These are phyloP conservation scores for Blepharisma japonicum DNA, from an alignment of 73 alveolate genomes.

Conservation along the genomic window DNA sequence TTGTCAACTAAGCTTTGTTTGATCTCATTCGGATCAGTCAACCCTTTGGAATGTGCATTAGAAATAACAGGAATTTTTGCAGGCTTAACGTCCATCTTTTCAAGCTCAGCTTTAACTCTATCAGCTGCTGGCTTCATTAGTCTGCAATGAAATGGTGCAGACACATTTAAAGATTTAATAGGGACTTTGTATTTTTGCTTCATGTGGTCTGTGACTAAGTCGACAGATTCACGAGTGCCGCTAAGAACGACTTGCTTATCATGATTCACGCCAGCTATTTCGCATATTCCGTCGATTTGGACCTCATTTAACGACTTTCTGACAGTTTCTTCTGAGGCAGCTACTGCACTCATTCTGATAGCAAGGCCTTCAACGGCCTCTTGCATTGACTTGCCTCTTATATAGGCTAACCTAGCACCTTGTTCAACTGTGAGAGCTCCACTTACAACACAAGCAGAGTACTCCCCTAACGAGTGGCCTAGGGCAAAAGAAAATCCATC, in stretches of 20 bases:
- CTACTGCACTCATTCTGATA: not conserved
- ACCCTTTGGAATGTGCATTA: not conserved
- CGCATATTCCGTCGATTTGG: not conserved
- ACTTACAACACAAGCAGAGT: not conserved
- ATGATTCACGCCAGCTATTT: slow-evolving; percentile 4
- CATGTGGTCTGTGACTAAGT: not conserved
- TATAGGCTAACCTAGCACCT: not conserved
- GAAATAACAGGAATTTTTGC: slow-evolving; percentile 27
- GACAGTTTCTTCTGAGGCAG: not conserved
- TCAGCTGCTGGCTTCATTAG: slow-evolving; percentile 18
- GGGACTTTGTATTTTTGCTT: slow-evolving; percentile 13
- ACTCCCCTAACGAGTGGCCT: slow-evolving; percentile 27
- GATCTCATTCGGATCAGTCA: not conserved
- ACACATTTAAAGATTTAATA: not conserved
- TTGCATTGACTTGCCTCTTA: slow-evolving; percentile 29
- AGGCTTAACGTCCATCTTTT: not conserved
- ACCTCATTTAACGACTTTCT: slow-evolving; percentile 1
- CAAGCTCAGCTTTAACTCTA: not conserved
- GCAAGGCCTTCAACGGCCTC: slow-evolving; percentile 3
- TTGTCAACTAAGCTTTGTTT: not conserved
- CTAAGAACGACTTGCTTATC: slow-evolving; percentile 18
- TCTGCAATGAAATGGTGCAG: slow-evolving; percentile 28
- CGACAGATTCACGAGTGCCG: slow-evolving; percentile 23
- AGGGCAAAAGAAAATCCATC: slow-evolving; percentile 10
- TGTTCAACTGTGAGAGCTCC: not conserved